These are phyloP conservation scores for Ophiostoma populinum DNA, from an alignment of 2,329 filamentous ascomycete genomes.

Conservation along the genomic window DNA sequence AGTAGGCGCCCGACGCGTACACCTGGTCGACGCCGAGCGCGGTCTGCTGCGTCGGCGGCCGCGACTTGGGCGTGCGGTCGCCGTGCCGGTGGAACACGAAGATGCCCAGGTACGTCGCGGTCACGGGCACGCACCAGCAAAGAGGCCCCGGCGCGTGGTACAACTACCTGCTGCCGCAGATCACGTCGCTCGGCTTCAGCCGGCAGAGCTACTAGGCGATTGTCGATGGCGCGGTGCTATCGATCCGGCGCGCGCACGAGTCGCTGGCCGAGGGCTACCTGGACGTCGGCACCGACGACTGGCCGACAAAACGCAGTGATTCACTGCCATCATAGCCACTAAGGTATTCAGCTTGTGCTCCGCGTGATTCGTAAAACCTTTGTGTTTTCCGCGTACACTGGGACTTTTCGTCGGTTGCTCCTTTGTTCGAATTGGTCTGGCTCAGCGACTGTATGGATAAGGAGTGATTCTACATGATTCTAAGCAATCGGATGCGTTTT, in stretches of 20 bases:
- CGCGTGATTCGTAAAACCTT: no score
- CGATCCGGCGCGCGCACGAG: conserved; percentile 64
- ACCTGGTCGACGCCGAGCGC: conserved; percentile 64
- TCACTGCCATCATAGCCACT: no score
- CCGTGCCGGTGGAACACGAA: conserved; percentile 86
- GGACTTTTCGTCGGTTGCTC: no score
- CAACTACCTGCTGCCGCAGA: conserved; percentile 79
- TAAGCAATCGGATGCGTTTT: no score
- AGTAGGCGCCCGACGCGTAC: conserved; percentile 56
- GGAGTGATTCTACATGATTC: no score
- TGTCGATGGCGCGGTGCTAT: conserved; percentile 65
- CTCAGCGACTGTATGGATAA: no score
- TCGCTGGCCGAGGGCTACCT: conserved; percentile 38
- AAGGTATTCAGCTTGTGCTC: no score
- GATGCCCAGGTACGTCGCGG: conserved; percentile 65
- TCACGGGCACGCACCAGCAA: conserved; percentile 83
- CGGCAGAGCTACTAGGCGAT: conserved; percentile 75
- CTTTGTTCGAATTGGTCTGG: no score
- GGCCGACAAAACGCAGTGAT: no score
- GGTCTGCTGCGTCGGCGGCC: conserved; percentile 55
- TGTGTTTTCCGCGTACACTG: no score
- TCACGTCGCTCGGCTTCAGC: conserved; percentile 73
- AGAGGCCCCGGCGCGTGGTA: conserved; percentile 80
- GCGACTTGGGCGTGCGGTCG: conserved; percentile 66
- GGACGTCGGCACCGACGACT: no score